Conservation (phyloP, 371 early-diverging fungal species). For the Mortierella sp. region DNA sequence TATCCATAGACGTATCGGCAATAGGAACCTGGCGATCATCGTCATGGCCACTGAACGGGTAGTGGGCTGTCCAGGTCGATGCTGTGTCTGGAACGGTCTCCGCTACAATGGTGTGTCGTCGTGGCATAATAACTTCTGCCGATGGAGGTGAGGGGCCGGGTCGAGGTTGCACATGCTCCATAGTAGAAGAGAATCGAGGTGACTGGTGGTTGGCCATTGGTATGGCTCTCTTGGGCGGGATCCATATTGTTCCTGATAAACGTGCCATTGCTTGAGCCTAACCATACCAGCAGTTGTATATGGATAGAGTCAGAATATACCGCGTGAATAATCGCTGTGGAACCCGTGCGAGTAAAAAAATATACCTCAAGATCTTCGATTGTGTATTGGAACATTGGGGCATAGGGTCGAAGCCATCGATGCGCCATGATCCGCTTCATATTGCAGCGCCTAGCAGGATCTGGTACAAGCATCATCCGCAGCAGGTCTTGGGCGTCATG, state of each 20-base stretch:
- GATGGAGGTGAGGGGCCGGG: conserved; percentile 28
- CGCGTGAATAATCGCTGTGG: not conserved
- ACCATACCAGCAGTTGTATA: not conserved
- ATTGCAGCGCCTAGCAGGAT: conserved; percentile 86
- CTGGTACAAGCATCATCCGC: conserved; percentile 91
- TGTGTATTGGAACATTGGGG: conserved; percentile 56
- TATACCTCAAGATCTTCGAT: conserved; percentile 53
- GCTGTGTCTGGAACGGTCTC: conserved; percentile 45
- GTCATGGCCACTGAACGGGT: not conserved
- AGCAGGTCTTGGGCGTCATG: conserved; percentile 84
- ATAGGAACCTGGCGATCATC: conserved; percentile 27
- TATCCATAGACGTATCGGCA: conserved; percentile 36
- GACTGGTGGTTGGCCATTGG: not conserved
- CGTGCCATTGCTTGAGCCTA: conserved; percentile 44
- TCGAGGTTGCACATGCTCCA: conserved; percentile 10
- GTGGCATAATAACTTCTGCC: conserved; percentile 19
- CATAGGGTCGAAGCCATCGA: conserved; percentile 70
- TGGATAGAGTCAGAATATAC: not conserved
- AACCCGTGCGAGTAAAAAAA: not conserved
- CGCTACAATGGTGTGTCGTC: conserved; percentile 28
- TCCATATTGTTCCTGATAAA: conserved; percentile 29
- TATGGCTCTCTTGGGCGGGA: conserved; percentile 15
- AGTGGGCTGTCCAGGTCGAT: conserved; percentile 6
- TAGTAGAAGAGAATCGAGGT: not conserved
- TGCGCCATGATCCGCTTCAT: conserved; percentile 90